Evolutionary conservation across 345 rosid genomes (phyloP), one percentile per base, ranked within the genome.

Genomic region (Carallia pectinifolia): DNA sequence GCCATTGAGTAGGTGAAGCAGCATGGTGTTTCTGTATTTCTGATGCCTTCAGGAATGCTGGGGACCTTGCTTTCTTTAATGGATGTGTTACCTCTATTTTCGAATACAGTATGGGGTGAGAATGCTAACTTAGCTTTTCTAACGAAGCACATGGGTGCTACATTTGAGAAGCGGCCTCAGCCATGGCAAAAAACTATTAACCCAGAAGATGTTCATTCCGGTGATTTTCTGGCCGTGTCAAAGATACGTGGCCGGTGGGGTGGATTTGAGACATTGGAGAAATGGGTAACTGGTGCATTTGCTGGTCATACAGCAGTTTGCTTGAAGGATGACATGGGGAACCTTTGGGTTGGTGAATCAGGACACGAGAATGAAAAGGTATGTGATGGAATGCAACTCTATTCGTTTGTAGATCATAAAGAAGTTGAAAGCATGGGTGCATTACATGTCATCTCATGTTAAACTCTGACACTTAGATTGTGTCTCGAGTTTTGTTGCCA

Each of bases 261-360:
- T 71, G 99, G 97, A 52, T 95, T 95, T 84, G 98, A 95, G 89
- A 85, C 97, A 0, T 81, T 95, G 73, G 99, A 95, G 80, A 95
- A 95, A 79, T 95, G 99, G 99, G 97, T 95, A 53, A 95, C 97
- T 13, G 99, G 99, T 23, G 97, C 99, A 65, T 95, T 90, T 79
- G 98, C 99, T 76, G 99, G 99, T 78, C 99, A 95, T 53, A 92
- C 99, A 13, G 93, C 99, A 27, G 99, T 95, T 77, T 95, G 99
- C 84, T 80, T 95, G 85, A 90, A 90, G 81, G 99, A 95, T 85
- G 90, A 86, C 65, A 67, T 73, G 71, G 98, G 97, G 65, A 89
- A 90, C 72, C 92, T 95, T 61, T 95, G 99, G 99, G 99, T 95
- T 83, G 99, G 96, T 73, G 99, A 95, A 86, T 95, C 99, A 0